These are phyloP conservation scores for Yamadazyma membranifaciens DNA, from an alignment of 1,139 yeast genomes.

Conservation along the genomic window DNA sequence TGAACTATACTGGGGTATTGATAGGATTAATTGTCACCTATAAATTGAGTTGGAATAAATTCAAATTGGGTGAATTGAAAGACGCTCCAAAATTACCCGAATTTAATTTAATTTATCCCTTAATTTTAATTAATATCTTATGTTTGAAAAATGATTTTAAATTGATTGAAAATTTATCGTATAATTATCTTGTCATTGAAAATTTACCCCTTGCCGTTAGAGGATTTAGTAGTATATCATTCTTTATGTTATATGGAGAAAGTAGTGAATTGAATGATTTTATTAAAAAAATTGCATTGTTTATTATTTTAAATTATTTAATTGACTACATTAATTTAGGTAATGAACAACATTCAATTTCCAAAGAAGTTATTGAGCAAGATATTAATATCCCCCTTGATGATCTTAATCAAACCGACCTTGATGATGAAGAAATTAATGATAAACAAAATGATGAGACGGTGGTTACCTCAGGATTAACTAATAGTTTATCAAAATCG, in stretches of 20 bases:
- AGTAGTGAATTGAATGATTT: slow-evolving; percentile 19
- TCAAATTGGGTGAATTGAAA: slow-evolving; percentile 12
- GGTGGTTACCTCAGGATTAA: slow-evolving; percentile 16
- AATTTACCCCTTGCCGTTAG: slow-evolving; percentile 32
- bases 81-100: slow-evolving; percentile 31
- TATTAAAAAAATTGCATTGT: slow-evolving; percentile 24
- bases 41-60: slow-evolving; percentile 20
- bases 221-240: slow-evolving; percentile 28
- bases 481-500: slow-evolving; percentile 28
- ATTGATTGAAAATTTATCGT: slow-evolving; percentile 27
- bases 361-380: slow-evolving; percentile 18
- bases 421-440: neutral
- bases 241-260: slow-evolving; percentile 30
- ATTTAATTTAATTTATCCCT: slow-evolving; percentile 37
- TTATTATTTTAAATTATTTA: slow-evolving; percentile 23
- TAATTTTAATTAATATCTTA: slow-evolving; percentile 34
- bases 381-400: slow-evolving; percentile 18
- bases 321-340: slow-evolving; percentile 32
- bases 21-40: slow-evolving; percentile 31
- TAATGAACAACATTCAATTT: slow-evolving; percentile 14
- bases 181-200: slow-evolving; percentile 37
- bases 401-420: slow-evolving; percentile 8
- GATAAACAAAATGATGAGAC: slow-evolving; percentile 10
- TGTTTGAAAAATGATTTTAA: slow-evolving; percentile 13
- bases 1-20: slow-evolving; percentile 34